Percentiles rank a stretch among this genome's conserved stretches.
These are phyloP conservation scores for Boletus sp. DNA, from an alignment of 768 basidiomycete genomes.

Conservation along the genomic window DNA sequence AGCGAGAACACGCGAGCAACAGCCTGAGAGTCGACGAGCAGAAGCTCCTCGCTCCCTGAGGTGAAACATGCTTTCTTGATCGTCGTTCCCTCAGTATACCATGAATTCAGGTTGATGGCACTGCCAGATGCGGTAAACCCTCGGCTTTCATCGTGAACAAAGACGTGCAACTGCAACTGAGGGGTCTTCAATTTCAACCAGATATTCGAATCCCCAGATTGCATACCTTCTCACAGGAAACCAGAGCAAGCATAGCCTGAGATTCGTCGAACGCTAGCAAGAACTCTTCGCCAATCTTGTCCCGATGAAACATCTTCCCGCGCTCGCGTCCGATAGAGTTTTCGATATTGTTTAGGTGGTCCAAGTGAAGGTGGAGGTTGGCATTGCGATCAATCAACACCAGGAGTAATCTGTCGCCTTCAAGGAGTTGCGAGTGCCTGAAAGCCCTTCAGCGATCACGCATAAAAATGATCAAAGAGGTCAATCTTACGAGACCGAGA, in stretches of 20 bases:
- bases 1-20: constrained; percentile 52
- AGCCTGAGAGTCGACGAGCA: constrained; percentile 44
- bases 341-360: constrained; percentile 32
- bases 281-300: constrained; percentile 46
- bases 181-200: not conserved
- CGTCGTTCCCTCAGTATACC: constrained; percentile 40
- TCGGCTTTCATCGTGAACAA: constrained; percentile 46
- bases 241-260: constrained; percentile 45
- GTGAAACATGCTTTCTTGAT: constrained; percentile 45
- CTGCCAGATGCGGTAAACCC: constrained; percentile 42
- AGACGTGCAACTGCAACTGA: constrained; percentile 43
- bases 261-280: constrained; percentile 52
- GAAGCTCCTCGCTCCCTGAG: constrained; percentile 49
- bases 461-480: not conserved
- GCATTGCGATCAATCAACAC: constrained; percentile 34
- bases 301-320: constrained; percentile 38
- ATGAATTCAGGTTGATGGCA: constrained; percentile 40
- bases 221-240: constrained; percentile 41
- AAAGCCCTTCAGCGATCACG: not conserved
- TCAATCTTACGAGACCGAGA: constrained; percentile 23
- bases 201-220: not conserved
- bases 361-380: constrained; percentile 38
- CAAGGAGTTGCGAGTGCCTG: constrained; percentile 42
- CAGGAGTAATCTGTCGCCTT: constrained; percentile 38
- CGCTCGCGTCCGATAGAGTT: constrained; percentile 30